A percentile compares a stretch with the other conserved stretches of the same genome.
phyloP scores from a whole-genome alignment of 257 asterid species.

The Nicotiana tomentosiformis region DNA sequence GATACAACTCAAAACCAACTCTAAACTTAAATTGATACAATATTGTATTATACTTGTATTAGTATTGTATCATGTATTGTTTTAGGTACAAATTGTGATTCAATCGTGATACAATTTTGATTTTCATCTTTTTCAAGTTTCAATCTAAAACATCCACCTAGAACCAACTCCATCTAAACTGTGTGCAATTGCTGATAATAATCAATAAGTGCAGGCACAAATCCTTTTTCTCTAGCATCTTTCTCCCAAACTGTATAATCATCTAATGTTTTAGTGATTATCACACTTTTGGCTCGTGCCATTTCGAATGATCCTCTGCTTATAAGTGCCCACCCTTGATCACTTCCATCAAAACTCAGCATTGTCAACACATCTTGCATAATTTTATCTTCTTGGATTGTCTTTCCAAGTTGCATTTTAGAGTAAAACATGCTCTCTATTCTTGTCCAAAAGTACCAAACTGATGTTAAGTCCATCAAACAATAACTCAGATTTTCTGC shows the following conservation, averaged over 20 bases:
- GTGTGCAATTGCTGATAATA: conserved; percentile 40
- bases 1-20: no score
- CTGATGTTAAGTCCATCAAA: conserved; percentile 39
- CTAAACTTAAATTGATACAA: no score
- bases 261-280: conserved; percentile 28
- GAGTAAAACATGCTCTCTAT: conserved; percentile 82
- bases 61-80: no score
- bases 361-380: conserved; percentile 53
- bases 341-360: conserved; percentile 51
- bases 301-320: conserved; percentile 48
- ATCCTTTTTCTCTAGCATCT: conserved; percentile 36
- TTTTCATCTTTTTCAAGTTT: no score
- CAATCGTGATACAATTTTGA: no score
- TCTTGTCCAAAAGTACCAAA: conserved; percentile 76
- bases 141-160: no score
- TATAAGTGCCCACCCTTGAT: conserved; percentile 74
- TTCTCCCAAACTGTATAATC: conserved; percentile 46
- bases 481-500: conserved; percentile 32
- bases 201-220: conserved; percentile 45
- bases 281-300: conserved; percentile 55
- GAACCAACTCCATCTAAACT: no score
- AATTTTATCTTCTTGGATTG: conserved; percentile 36
- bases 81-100: no score
- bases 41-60: no score
- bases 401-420: conserved; percentile 46